These are phyloP conservation scores for Fonsecaea monophora DNA, from an alignment of 2,329 filamentous ascomycete species.

Conservation along the genomic window DNA sequence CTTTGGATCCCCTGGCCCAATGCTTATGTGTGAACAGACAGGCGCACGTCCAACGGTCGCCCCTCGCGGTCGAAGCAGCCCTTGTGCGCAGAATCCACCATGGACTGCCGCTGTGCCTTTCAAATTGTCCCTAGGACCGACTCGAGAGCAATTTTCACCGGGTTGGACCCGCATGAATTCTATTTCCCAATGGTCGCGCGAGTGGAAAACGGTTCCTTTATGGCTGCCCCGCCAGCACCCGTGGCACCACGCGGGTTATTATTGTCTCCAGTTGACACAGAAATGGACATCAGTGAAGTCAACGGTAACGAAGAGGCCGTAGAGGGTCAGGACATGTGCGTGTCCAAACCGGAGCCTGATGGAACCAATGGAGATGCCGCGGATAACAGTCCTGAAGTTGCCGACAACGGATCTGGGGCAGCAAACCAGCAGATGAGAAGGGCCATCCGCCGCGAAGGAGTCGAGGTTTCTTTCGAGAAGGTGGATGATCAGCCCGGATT, in stretches of 20 bases:
- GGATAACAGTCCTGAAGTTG: background rate
- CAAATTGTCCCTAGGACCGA: constrained; percentile 17
- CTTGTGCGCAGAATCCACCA: background rate
- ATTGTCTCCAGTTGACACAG: background rate
- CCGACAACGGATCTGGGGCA: background rate
- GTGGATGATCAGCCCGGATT: background rate
- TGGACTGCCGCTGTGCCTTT: constrained; percentile 12
- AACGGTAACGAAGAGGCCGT: background rate
- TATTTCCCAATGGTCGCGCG: constrained; percentile 31
- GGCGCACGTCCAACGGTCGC: background rate
- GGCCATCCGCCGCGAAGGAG: background rate
- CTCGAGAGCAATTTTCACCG: constrained; percentile 22
- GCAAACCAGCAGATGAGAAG: background rate
- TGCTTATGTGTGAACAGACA: background rate
- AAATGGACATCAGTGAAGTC: background rate
- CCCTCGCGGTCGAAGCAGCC: background rate
- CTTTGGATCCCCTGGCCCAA: background rate
- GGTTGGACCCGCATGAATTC: constrained; percentile 11
- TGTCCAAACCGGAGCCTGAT: background rate
- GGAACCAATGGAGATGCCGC: background rate
- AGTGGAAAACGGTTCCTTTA: constrained; percentile 20
- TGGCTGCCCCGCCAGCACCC: constrained; percentile 16
- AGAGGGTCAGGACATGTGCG: background rate
- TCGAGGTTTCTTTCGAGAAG: background rate
- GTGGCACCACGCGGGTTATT: background rate